Evolutionary conservation across 805 yeast species (phyloP), one percentile per base, ranked within the genome.

Genomic region (Saccharomyces eubayanus): DNA sequence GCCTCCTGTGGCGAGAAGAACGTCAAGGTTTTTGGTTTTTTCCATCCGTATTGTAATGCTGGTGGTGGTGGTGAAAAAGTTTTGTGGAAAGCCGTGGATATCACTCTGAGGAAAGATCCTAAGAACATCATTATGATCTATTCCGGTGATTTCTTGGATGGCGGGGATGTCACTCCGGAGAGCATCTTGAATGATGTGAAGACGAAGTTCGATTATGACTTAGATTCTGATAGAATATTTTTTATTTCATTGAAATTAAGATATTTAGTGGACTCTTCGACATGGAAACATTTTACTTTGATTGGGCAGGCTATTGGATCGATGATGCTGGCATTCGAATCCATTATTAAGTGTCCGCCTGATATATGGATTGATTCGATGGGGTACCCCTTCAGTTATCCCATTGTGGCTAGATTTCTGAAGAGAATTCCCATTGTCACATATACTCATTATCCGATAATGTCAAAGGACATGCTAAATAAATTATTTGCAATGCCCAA

Each of bases 41-140:
- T 94, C 74, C 99, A 94, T 71, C 99, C 99, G 0, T 87, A 85
- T 62, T 90, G 97, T 58, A 88, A 87, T 66, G 95, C 96, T 43
- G 96, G 96, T 48, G 99, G 99, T 20, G 99, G 99, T 30, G 99
- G 99, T 27, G 99, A 94, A 67, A 81, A 92, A 53, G 99, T 94
- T 0, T 74, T 94, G 45, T 94, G 99, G 99, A 90, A 88, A 53
- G 96, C 97, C 0, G 88, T 92, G 6, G 78, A 80, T 59, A 77
- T 84, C 31, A 87, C 96, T 0, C 72, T 91, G 55, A 59, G 68
- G 9, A 70, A 74, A 24, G 74, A 77, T 56, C 70, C 72, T 6
- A 63, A 70, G 29, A 81, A 83, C 60, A 71, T 87, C 6, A 87
- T 79, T 1, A 83, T 81, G 1, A 74, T 94, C 8, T 94, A 94